Base-by-base conservation (phyloP, 2,329 filamentous ascomycete species). In the Massarina eburnea region DNA sequence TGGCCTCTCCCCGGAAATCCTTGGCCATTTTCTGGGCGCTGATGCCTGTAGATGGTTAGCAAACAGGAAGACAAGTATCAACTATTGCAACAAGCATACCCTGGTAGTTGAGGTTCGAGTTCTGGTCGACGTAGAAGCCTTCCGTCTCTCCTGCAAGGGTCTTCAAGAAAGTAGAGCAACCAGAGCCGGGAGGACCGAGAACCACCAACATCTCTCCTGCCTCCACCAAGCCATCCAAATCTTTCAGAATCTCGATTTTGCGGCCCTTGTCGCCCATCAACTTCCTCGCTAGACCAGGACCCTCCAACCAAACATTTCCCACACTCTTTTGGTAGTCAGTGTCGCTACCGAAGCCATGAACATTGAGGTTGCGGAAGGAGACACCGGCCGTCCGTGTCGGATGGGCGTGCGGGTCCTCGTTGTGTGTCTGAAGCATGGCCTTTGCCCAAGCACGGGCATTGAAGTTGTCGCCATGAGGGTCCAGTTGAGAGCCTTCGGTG, bases 81-180 rank as follows among this genome's bases (percentile, higher is more conserved):
- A 20, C 20, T 19, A 12, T 17, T 8, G 27, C 21, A 35, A 15
- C 18, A 20, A 19, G 45, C 59, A 42, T 67, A 77, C 84, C 86
- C 67, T 94, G 86, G 63, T 95, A 95, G 72, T 95, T 92, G 64
- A 95, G 83, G 51, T 88, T 83, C 0, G 87, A 85, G 9, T 76
- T 73, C 3, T 85, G 73, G 38, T 89, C 86, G 12, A 94, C 76
- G 56, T 80, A 83, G 57, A 95, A 84, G 41, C 90, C 90, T 56
- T 91, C 86, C 18, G 86, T 89, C 70, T 95, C 89, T 49, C 90
- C 89, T 3, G 89, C 82, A 55, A 95, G 82, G 0, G 89, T 88
- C 75, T 95, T 95, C 46, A 95, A 76, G 52, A 95, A 85, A 2
- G 90, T 95, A 14, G 87, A 89, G 68, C 90, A 95, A 43, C 87